These are phyloP conservation scores for Rubroboletus satanas DNA, from an alignment of 768 basidiomycete genomes.

Conservation along the genomic window DNA sequence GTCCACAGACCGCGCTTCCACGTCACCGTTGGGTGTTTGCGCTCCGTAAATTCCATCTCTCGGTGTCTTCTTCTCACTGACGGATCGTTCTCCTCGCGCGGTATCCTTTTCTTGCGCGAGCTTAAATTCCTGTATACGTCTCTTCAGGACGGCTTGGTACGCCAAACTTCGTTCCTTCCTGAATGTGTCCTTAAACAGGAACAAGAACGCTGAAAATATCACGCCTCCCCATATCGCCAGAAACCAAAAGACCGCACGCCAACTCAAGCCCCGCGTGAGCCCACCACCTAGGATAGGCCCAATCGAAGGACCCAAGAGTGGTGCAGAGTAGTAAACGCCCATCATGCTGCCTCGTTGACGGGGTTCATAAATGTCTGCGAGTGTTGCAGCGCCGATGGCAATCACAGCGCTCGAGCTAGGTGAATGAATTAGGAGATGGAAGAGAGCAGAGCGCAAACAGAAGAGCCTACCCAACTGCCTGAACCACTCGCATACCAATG, in stretches of 20 bases:
- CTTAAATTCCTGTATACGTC: constrained; percentile 31
- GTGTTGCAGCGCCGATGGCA: constrained; percentile 65
- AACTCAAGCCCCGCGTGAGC: constrained; percentile 61
- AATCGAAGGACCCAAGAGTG: constrained; percentile 66
- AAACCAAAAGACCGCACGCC: constrained; percentile 89
- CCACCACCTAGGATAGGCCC: constrained; percentile 71
- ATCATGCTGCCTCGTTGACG: constrained; percentile 72
- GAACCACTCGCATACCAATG: constrained; percentile 65
- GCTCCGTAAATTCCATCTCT: neutral
- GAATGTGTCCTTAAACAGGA: constrained; percentile 83
- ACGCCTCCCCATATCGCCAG: constrained; percentile 59
- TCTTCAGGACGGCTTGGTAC: constrained; percentile 66
- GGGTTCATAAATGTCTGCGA: constrained; percentile 78
- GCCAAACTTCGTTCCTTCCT: constrained; percentile 75
- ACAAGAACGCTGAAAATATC: constrained; percentile 53
- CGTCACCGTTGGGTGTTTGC: constrained; percentile 19
- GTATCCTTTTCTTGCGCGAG: constrained; percentile 13
- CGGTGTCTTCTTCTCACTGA: constrained; percentile 6
- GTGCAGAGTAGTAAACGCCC: constrained; percentile 79
- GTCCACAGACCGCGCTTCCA: constrained; percentile 19
- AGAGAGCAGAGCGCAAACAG: neutral
- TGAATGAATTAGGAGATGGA: neutral
- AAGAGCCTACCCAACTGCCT: constrained; percentile 54
- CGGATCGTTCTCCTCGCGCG: constrained; percentile 1
- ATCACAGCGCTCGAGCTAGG: constrained; percentile 62